Conservation (phyloP, 441 rosid species). For the Breynia disticha region DNA sequence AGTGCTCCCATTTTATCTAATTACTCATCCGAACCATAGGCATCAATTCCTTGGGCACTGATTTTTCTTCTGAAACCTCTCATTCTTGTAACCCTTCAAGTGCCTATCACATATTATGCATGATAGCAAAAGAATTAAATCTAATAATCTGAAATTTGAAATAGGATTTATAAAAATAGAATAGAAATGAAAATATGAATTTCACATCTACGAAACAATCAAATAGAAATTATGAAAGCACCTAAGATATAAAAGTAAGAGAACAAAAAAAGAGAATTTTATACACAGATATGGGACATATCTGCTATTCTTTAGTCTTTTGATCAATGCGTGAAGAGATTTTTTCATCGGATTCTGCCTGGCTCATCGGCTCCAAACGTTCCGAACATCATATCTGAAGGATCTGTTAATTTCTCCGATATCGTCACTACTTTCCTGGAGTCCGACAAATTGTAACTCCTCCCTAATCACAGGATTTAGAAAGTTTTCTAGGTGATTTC, state of each 20-base stretch:
- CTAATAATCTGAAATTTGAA: no score
- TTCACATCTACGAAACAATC: no score
- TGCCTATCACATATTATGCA: no score
- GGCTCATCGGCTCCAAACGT: slow-evolving; percentile 82
- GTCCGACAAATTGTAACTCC: slow-evolving; percentile 77
- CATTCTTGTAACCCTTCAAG: no score
- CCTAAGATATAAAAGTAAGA: neutral
- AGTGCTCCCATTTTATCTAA: slow-evolving; percentile 81
- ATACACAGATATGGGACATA: slow-evolving; percentile 20
- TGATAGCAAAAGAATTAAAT: no score
- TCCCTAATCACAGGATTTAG: slow-evolving; percentile 74
- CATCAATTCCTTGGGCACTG: no score
- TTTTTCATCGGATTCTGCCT: slow-evolving; percentile 83
- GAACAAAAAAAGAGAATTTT: slow-evolving; percentile 10
- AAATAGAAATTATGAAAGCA: neutral
- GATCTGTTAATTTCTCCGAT: slow-evolving; percentile 82
- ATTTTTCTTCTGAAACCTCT: no score
- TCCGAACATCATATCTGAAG: no score
- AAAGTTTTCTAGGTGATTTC: slow-evolving; percentile 86
- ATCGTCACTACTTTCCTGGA: slow-evolving; percentile 64
- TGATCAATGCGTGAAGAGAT: slow-evolving; percentile 74
- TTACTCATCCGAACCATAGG: no score
- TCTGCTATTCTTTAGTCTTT: slow-evolving; percentile 77
- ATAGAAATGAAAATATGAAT: no score
- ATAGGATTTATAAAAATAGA: no score